A percentile compares a stretch with the other conserved stretches of the same genome.
Evolutionary conservation across 2,329 filamentous ascomycete genomes (phyloP).

Genomic region (Taxawa tesnikishii): DNA sequence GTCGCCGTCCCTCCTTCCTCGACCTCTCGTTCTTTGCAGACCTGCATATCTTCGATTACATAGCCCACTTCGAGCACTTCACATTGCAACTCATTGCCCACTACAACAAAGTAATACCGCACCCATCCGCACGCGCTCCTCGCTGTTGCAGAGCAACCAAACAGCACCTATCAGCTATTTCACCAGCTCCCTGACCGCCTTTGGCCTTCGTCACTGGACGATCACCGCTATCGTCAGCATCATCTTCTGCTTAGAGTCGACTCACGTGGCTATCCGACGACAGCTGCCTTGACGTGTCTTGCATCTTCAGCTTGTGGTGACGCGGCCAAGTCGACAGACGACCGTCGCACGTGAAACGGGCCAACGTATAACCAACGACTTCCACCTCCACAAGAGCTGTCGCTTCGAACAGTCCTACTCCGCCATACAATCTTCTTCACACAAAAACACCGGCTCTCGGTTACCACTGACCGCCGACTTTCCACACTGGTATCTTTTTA

Average conservation of each 20-base stretch:
- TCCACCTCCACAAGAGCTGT: background rate
- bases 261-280: background rate
- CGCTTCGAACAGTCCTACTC: background rate
- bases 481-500: background rate
- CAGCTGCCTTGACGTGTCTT: background rate
- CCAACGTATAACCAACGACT: background rate
- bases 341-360: background rate
- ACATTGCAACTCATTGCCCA: background rate
- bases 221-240: no score
- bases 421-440: no score
- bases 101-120: background rate
- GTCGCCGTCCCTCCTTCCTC: background rate
- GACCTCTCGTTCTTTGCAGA: background rate
- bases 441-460: no score
- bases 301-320: background rate
- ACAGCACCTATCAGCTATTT: background rate
- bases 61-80: background rate
- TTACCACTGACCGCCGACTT: no score
- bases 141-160: background rate
- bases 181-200: background rate
- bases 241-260: background rate
- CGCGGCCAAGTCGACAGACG: background rate
- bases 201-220: no score
- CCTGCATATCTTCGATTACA: background rate
- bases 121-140: background rate